Evolutionary conservation across 345 rosid species (phyloP), one percentile per base, ranked within the genome.

Genomic region (Aquilaria yunnanensis): DNA sequence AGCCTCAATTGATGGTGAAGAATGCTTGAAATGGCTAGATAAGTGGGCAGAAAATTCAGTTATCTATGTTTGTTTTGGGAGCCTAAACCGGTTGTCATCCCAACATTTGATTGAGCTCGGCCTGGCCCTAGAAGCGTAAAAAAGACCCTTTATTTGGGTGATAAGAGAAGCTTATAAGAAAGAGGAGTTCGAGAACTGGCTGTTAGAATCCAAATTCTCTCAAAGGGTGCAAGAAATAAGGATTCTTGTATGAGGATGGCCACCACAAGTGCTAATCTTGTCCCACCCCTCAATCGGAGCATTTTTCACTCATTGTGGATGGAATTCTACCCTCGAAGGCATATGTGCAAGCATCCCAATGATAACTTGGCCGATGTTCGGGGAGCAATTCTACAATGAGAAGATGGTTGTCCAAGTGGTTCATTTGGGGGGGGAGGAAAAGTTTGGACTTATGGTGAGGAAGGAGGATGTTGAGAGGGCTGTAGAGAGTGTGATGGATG

Each of bases 1-100:
- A 49, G 68, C 78, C 0, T 62, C 72, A 53, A 61, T 72, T 2
- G 74, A 72, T 51, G 69, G 73, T 56, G 64, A 76, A 55, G 59
- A 67, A 13, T 80, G 83, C 62, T 49, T 80, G 33, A 66, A 59
- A 57, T 87, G 90, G 90, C 86, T 87, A 2, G 78, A 82, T 59
- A 60, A 69, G 33, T 80, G 76, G 80, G 56, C 37, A 51, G 60
- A 72, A 14, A 70, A 51, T 43, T 84, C 86, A 2, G 86, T 81
- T 8, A 37, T 84, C 29, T 84, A 81, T 46, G 75, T 70, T 2
- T 84, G 84, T 46, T 72, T 84, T 14, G 86, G 89, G 6, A 81
- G 86, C 63, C 65, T 81, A 3, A 55, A 73, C n/a, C 54, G 83
- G 11, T 65, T 80, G 29, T 72, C 61, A 12, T 65, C 73, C 4